phyloP scores from a whole-genome alignment of 2,329 filamentous ascomycete genomes.

The Kalaharituber pfeilii region DNA sequence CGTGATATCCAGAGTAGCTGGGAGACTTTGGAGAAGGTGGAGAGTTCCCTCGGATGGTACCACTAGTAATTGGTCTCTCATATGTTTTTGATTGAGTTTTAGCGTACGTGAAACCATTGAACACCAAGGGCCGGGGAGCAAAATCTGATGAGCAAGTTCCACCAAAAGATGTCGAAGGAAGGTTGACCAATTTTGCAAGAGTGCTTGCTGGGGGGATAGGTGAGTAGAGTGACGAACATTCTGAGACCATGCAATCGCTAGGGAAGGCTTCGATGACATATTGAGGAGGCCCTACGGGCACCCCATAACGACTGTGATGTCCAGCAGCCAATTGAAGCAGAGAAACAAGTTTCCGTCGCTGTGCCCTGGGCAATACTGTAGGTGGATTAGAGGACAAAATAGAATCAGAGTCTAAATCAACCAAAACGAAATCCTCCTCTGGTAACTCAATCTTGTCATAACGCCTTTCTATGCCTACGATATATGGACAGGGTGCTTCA shows the following conservation, averaged over 20 bases:
- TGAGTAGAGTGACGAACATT: slow-evolving; percentile 65
- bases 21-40: slow-evolving; percentile 38
- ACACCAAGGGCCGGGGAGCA: slow-evolving; percentile 47
- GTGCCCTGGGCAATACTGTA: slow-evolving; percentile 66
- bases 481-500: slow-evolving; percentile 83
- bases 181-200: slow-evolving; percentile 67
- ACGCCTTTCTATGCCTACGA: slow-evolving; percentile 83
- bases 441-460: slow-evolving; percentile 77
- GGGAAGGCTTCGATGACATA: slow-evolving; percentile 90
- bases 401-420: slow-evolving; percentile 79
- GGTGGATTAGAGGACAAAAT: slow-evolving; percentile 71
- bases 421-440: slow-evolving; percentile 86
- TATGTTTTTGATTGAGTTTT: slow-evolving; percentile 43
- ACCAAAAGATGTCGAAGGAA: slow-evolving; percentile 79
- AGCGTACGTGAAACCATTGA: slow-evolving; percentile 61
- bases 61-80: slow-evolving; percentile 63
- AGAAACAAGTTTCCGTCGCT: slow-evolving; percentile 74
- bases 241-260: slow-evolving; percentile 73
- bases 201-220: slow-evolving; percentile 51
- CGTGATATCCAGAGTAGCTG: slow-evolving; percentile 21
- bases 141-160: slow-evolving; percentile 39
- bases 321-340: slow-evolving; percentile 79
- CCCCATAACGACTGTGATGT: slow-evolving; percentile 71
- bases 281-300: slow-evolving; percentile 70
- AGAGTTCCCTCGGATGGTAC: slow-evolving; percentile 35